phyloP scores from a whole-genome alignment of 257 asterid genomes.

The Cordia subcordata region DNA sequence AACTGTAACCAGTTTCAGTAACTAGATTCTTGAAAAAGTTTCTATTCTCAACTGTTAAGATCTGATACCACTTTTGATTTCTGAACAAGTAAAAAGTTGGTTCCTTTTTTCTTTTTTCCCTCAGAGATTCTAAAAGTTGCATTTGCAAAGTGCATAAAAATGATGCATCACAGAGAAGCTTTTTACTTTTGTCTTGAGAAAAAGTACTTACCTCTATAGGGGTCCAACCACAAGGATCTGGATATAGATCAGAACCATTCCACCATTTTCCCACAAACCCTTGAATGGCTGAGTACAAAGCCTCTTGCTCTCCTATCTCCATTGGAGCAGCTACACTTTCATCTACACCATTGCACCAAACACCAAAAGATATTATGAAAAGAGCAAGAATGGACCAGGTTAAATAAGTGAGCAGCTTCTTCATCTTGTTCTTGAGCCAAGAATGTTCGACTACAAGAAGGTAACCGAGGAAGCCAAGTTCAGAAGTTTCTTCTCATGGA shows the following conservation, averaged over 20 bases:
- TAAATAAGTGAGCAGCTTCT: conserved; percentile 30
- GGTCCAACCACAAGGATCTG: conserved; percentile 99
- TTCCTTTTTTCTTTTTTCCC: conserved; percentile 14
- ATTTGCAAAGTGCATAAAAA: background rate
- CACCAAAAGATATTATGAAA: conserved; percentile 22
- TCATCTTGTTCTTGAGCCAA: conserved; percentile 14
- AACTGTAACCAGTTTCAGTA: background rate
- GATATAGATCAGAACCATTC: conserved; percentile 99
- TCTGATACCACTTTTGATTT: background rate
- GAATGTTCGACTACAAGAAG: background rate
- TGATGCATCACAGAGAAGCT: too few relatives aligned
- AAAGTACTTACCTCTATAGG: conserved; percentile 97
- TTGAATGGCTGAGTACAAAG: conserved; percentile 79
- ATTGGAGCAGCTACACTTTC: conserved; percentile 55
- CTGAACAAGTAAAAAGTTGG: background rate
- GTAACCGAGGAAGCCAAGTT: background rate
- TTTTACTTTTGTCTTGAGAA: too few relatives aligned
- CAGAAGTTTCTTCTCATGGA: background rate
- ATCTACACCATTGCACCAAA: conserved; percentile 52
- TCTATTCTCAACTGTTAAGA: background rate
- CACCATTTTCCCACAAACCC: conserved; percentile 93
- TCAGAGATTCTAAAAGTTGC: conserved; percentile 12
- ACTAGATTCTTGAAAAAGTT: background rate
- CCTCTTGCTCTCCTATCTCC: conserved; percentile 58
- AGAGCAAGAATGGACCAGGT: conserved; percentile 21